A percentile compares a stretch with the other conserved stretches of the same genome.
phyloP scores from a whole-genome alignment of 2,329 filamentous ascomycete genomes.

The Fusarium acutatum region DNA sequence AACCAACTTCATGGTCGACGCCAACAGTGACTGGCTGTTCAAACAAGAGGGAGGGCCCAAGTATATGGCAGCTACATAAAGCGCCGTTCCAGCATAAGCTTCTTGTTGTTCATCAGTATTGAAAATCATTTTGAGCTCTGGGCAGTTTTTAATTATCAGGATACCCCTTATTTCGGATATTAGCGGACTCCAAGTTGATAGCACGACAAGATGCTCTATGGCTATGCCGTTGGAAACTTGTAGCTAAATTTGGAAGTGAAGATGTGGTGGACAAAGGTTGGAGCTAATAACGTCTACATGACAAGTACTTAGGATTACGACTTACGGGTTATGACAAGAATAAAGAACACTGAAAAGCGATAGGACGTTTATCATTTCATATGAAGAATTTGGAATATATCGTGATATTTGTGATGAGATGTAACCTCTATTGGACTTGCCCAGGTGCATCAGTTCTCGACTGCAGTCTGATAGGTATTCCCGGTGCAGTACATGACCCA shows the following conservation, averaged over 20 bases:
- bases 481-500: conserved; percentile 67
- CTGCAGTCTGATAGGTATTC: conserved; percentile 40
- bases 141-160: conserved; percentile 12
- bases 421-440: background rate
- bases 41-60: conserved; percentile 56
- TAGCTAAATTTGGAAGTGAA: background rate
- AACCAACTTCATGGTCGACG: conserved; percentile 80
- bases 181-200: background rate
- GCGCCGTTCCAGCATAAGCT: background rate
- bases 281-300: background rate
- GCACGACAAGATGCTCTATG: background rate
- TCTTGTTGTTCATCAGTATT: background rate
- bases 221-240: background rate
- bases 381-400: background rate
- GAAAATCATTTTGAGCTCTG: conserved; percentile 3
- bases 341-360: background rate
- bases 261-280: background rate
- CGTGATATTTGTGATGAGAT: background rate
- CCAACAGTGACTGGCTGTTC: conserved; percentile 78
- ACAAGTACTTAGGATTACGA: background rate
- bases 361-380: background rate
- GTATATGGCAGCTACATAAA: conserved; percentile 38
- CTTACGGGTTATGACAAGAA: conserved; percentile 2
- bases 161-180: conserved; percentile 29
- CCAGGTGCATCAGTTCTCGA: conserved; percentile 11